Evolutionary conservation across 192 early-diverging fungal genomes (phyloP), one percentile per base, ranked within the genome.

Genomic region (Lobosporangium transversale): DNA sequence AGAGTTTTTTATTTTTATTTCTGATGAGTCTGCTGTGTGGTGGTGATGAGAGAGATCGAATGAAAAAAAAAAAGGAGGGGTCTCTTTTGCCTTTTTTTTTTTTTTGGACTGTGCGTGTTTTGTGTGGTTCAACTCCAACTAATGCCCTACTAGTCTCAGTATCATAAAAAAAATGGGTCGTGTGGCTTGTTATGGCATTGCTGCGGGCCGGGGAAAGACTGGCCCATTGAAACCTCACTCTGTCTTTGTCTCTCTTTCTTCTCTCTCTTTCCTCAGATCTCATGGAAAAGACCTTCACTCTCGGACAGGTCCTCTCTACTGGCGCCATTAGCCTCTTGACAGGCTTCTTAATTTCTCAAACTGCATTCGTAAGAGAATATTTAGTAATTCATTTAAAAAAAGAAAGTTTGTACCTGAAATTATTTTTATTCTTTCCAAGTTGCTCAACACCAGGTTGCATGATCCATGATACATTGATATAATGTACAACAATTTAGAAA

Each of bases 271-370:
- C n/a, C n/a, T n/a, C n/a, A n/a, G n/a, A n/a, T n/a, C 17, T 15
- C 47, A 76, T 76, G 73, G 73, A 76, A 42, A 76, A 60, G 51
- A 49, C 73, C 48, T 76, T 76, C 53, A 76, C 64, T 37, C 65
- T 76, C 32, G 73, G 52, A 40, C 64, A 76, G 48, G 53, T 76
- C 31, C 33, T 76, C 64, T 67, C 64, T 32, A 59, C 58, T 10
- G 73, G 73, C 12, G 73, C 73, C 21, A 36, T 67, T 40, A 65
- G 73, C 7, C 73, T 76, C 32, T n/a, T 62, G 27, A 76, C 64
- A 15, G 73, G 73, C 29, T 51, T 57, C 42, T 36, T 67, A 18
- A 53, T 61, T 40, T 53, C 73, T n/a, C 73, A 62, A 9, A 23
- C 58, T 26, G 18, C 57, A 20, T 31, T 30, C 56, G 70, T 66